A percentile compares a stretch with the other conserved stretches of the same genome.
Evolutionary conservation across 2,329 filamentous ascomycete species (phyloP).

Genomic region (Trichoderma gracile): DNA sequence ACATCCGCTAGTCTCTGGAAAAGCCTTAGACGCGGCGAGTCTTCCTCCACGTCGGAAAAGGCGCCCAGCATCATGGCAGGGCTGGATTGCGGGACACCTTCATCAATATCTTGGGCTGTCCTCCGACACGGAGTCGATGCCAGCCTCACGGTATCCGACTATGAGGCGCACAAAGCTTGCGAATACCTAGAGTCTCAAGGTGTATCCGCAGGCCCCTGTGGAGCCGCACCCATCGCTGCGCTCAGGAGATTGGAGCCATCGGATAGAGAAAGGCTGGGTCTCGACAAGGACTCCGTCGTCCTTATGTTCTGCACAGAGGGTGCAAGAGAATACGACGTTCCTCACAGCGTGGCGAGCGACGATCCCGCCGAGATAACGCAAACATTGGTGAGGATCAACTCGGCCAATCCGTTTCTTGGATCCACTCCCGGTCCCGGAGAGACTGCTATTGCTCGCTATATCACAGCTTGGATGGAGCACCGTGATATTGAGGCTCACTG

Average conservation of each 20-base stretch:
- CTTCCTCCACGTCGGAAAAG: slow-evolving; percentile 53
- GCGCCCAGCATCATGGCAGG: slow-evolving; percentile 70
- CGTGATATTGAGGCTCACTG: slow-evolving; percentile 53
- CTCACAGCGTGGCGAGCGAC: slow-evolving; percentile 44
- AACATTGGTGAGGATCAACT: slow-evolving; percentile 50
- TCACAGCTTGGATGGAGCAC: slow-evolving; percentile 53
- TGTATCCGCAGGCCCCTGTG: slow-evolving; percentile 62
- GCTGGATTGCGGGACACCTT: slow-evolving; percentile 71
- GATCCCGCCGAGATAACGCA: slow-evolving; percentile 48
- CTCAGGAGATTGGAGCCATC: slow-evolving; percentile 50
- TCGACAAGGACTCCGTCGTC: slow-evolving; percentile 55
- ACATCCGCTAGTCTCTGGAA: slow-evolving; percentile 60
- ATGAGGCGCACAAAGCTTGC: slow-evolving; percentile 61
- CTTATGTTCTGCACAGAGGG: slow-evolving; percentile 66
- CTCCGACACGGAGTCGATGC: slow-evolving; percentile 60
- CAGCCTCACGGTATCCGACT: slow-evolving; percentile 60
- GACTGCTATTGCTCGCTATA: slow-evolving; percentile 47
- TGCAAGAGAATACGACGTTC: slow-evolving; percentile 52
- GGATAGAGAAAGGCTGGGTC: slow-evolving; percentile 38
- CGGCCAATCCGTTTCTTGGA: slow-evolving; percentile 48
- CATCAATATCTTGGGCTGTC: slow-evolving; percentile 63
- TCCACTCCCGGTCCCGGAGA: slow-evolving; percentile 48
- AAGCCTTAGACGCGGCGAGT: slow-evolving; percentile 51
- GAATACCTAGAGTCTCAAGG: slow-evolving; percentile 51
- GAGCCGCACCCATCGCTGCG: slow-evolving; percentile 59